Evolutionary conservation across 148 eudicot species (phyloP).

Genomic region (Fagopyrum tataricum): DNA sequence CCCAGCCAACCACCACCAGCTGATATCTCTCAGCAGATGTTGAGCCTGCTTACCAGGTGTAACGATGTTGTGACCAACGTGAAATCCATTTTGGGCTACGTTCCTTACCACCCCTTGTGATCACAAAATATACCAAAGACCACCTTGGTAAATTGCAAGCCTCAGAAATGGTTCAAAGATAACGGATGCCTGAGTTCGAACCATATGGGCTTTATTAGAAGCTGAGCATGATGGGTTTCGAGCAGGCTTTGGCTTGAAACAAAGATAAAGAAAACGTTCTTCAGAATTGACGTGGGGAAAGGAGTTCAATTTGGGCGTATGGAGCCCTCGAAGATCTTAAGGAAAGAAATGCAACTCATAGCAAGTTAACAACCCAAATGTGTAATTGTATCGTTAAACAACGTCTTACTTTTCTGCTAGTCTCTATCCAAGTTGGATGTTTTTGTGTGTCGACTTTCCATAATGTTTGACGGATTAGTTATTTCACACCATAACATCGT

Average conservation of each 20-base stretch:
- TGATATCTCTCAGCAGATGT: conserved; percentile 61
- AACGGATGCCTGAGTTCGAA: background rate
- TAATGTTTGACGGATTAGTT: background rate
- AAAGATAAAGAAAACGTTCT: background rate
- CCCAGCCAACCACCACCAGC: background rate
- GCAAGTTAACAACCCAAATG: background rate
- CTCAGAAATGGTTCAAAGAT: background rate
- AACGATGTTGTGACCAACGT: conserved; percentile 54
- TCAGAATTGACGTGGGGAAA: background rate
- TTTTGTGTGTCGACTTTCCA: background rate
- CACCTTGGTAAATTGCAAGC: no score
- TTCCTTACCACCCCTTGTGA: conserved; percentile 68
- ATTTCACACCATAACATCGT: background rate
- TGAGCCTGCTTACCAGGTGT: conserved; percentile 55
- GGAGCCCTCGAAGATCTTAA: background rate
- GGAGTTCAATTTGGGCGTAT: background rate
- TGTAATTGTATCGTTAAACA: background rate
- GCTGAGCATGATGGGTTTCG: background rate
- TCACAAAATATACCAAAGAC: background rate
- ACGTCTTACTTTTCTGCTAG: background rate
- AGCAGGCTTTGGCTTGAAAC: no score
- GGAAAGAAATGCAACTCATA: background rate
- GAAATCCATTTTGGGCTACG: conserved; percentile 42
- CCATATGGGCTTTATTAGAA: background rate
- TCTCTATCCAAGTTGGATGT: background rate